phyloP scores from a whole-genome alignment of 441 rosid genomes.

The Dalechampia spathulata region DNA sequence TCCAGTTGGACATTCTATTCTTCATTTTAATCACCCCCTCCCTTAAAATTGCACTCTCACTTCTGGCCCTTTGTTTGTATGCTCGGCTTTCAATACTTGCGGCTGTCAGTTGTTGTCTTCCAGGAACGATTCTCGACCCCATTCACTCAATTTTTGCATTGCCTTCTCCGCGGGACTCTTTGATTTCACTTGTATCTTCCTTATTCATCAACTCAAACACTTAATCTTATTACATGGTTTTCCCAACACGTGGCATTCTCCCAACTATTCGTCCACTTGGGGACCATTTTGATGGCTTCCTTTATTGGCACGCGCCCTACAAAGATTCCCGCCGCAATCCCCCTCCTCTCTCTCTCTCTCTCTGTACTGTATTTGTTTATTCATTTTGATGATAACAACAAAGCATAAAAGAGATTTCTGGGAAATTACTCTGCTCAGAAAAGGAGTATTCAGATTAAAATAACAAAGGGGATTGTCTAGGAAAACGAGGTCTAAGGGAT shows the following conservation, averaged over 20 bases:
- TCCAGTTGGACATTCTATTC: slow-evolving; percentile 23
- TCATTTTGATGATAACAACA: neutral
- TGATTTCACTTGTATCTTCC: too few relatives aligned
- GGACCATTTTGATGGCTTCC: slow-evolving; percentile 37
- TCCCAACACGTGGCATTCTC: slow-evolving; percentile 25
- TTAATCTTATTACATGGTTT: too few relatives aligned
- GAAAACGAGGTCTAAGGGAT: too few relatives aligned
- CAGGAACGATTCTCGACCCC: slow-evolving; percentile 15
- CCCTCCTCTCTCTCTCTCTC: slow-evolving; percentile 11
- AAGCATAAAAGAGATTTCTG: too few relatives aligned
- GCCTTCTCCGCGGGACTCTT: too few relatives aligned
- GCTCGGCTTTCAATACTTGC: slow-evolving; percentile 38
- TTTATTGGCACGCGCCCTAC: slow-evolving; percentile 34
- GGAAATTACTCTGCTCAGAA: too few relatives aligned
- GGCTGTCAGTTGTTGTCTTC: slow-evolving; percentile 36
- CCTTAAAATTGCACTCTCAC: too few relatives aligned
- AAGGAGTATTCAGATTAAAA: too few relatives aligned
- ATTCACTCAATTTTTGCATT: too few relatives aligned
- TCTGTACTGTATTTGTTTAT: neutral
- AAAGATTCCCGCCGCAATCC: slow-evolving; percentile 52
- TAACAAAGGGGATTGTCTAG: too few relatives aligned
- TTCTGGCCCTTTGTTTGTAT: neutral
- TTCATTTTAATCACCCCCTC: too few relatives aligned
- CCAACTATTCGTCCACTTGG: slow-evolving; percentile 7
- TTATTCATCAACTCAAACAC: too few relatives aligned